These are phyloP conservation scores for Warburgia ugandensis DNA, from an alignment of 164 flowering plant species.

Conservation along the genomic window DNA sequence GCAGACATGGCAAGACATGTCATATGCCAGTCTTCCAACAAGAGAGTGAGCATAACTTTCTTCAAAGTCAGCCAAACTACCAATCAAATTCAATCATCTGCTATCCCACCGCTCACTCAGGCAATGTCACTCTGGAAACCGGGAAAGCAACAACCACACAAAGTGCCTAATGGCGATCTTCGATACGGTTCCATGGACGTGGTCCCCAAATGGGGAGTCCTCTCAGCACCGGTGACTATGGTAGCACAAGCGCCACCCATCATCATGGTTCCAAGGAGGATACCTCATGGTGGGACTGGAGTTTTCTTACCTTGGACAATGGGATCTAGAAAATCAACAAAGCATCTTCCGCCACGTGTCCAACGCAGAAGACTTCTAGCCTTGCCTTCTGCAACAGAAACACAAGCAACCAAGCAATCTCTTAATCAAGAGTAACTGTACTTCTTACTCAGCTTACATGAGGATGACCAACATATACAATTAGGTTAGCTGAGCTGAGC, in stretches of 20 bases:
- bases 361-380: slow-evolving; percentile 55
- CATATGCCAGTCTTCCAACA: slow-evolving; percentile 65
- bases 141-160: slow-evolving; percentile 27
- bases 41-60: slow-evolving; percentile 73
- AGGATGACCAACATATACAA: too few relatives aligned
- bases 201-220: slow-evolving; percentile 59
- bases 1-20: slow-evolving; percentile 82
- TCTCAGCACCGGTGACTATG: slow-evolving; percentile 61
- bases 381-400: slow-evolving; percentile 27
- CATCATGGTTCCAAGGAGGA: slow-evolving; percentile 27
- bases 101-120: slow-evolving; percentile 26
- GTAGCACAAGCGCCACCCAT: slow-evolving; percentile 52
- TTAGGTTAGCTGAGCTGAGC: too few relatives aligned
- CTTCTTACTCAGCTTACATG: too few relatives aligned
- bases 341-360: slow-evolving; percentile 82
- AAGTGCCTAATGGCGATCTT: slow-evolving; percentile 28
- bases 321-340: slow-evolving; percentile 44
- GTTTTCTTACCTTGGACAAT: slow-evolving; percentile 83
- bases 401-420: neutral
- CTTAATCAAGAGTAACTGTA: too few relatives aligned
- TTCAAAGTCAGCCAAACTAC: slow-evolving; percentile 49
- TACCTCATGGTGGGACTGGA: slow-evolving; percentile 65
- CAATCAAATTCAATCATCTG: slow-evolving; percentile 29
- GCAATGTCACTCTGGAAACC: slow-evolving; percentile 72
- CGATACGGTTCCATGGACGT: slow-evolving; percentile 32